Conservation (phyloP, 345 rosid genomes). For the Bruguiera gymnorhiza region DNA sequence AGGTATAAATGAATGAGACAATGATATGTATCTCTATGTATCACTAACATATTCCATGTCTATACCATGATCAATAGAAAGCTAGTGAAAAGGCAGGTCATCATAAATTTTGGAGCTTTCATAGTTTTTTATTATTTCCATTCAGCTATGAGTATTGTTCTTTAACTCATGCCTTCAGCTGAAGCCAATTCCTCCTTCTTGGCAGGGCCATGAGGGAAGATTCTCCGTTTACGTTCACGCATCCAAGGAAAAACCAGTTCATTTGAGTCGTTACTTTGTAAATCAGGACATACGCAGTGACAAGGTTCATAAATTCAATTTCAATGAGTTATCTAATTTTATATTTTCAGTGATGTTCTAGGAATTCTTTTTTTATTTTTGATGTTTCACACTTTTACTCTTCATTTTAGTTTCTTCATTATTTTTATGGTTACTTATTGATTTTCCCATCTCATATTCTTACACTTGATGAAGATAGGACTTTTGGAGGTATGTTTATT, state of each 20-base stretch:
- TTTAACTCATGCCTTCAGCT: slow-evolving; percentile 5
- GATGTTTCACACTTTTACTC: background rate
- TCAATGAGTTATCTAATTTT: background rate
- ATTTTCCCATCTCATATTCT: too few relatives aligned
- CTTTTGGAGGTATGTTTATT: too few relatives aligned
- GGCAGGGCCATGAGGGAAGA: slow-evolving; percentile 78
- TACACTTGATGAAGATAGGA: too few relatives aligned
- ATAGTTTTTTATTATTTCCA: background rate
- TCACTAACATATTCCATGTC: too few relatives aligned
- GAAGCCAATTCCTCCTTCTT: slow-evolving; percentile 10
- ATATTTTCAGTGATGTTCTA: background rate
- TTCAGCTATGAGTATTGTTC: slow-evolving; percentile 3
- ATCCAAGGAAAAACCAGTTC: slow-evolving; percentile 66
- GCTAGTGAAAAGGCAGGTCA: too few relatives aligned
- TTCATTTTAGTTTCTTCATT: too few relatives aligned
- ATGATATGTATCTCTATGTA: too few relatives aligned
- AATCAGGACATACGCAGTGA: slow-evolving; percentile 73
- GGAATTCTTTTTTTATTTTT: background rate
- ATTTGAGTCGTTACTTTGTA: slow-evolving; percentile 66
- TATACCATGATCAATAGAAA: too few relatives aligned
- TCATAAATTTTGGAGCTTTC: background rate
- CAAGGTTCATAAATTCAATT: slow-evolving; percentile 37
- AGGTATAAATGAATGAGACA: too few relatives aligned
- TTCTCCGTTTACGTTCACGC: slow-evolving; percentile 82
- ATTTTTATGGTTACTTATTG: too few relatives aligned